Evolutionary conservation across 1,139 yeast genomes (phyloP), one percentile per base, ranked within the genome.

Genomic region (Taphrina betulina): DNA sequence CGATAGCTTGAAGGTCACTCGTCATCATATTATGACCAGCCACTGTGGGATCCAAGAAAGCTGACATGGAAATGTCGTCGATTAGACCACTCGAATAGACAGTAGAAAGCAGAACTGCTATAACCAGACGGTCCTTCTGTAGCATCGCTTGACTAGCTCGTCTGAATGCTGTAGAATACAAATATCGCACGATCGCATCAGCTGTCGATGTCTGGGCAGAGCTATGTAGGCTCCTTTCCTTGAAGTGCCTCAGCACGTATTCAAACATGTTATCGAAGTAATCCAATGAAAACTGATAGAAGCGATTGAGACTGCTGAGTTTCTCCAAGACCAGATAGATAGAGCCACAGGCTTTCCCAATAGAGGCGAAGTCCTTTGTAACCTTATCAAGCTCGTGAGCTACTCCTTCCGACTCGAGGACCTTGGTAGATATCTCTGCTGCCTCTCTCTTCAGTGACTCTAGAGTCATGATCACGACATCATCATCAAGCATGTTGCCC

Each of bases 401-500:
- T 3, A 85, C 78, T 3, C 68, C 67, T 2, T 74, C 73, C 0
- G 89, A 78, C 58, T 82, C 83, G 2, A 63, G 64, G 58, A 85
- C 75, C 65, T 83, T 83, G 2, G 61, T 60, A 52, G 78, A 78
- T 16, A 87, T 75, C 10, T 77, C 77, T 1, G 64, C 65, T 0
- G 95, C 75, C 62, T 88, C 92, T 0, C 67, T 63, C 65, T 90
- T 90, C 54, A 90, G 71, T 1, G 66, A 68, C 64, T 85, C 94
- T 54, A 90, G 71, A 0, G 84, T 79, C 5, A 74, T 71, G 22
- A 86, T 68, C 2, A 89, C 71, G 0, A 69, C 72, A 57, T 82
- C 82, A 66, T 84, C 81, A 12, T 88, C 95, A 44, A 90, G 72
- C 35, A 90, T 76, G 58, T 78, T 79, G 0, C 86, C 86, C 20